Conservation (phyloP, 1,284 basidiomycete species). For the Anthracocystis walkeri region DNA sequence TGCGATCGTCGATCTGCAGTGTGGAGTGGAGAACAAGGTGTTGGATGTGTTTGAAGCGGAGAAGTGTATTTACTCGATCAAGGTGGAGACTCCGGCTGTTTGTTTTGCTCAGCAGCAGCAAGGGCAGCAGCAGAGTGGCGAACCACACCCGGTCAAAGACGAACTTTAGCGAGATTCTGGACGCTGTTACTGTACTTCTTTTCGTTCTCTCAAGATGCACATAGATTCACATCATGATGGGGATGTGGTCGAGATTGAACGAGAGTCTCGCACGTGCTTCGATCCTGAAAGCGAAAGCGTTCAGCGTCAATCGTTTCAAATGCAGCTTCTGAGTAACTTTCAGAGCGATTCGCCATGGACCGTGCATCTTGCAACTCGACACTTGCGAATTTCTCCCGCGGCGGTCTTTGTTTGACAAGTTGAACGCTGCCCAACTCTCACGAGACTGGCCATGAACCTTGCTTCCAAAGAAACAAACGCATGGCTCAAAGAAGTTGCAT, state of each 20-base stretch:
- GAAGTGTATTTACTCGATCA: conserved; percentile 95
- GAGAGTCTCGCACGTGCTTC: not conserved
- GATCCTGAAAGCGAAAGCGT: too few relatives aligned
- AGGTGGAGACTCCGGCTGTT: conserved; percentile 86
- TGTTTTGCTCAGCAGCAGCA: conserved; percentile 73
- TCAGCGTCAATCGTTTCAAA: too few relatives aligned
- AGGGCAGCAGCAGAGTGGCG: conserved; percentile 2
- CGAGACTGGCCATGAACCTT: too few relatives aligned
- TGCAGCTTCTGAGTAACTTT: too few relatives aligned
- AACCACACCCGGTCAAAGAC: conserved; percentile 21
- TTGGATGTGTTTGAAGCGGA: conserved; percentile 84
- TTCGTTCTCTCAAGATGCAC: not conserved
- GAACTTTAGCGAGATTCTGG: conserved; percentile 12
- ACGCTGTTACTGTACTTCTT: not conserved
- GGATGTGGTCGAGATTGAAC: not conserved
- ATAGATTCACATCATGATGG: not conserved
- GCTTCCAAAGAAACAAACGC: too few relatives aligned
- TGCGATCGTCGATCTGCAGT: conserved; percentile 82
- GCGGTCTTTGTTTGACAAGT: too few relatives aligned
- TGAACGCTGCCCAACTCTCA: too few relatives aligned
- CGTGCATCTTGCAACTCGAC: too few relatives aligned
- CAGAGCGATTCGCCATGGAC: too few relatives aligned
- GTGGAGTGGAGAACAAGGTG: conserved; percentile 88
- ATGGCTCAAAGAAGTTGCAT: too few relatives aligned
- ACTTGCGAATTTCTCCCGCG: too few relatives aligned